phyloP scores from a whole-genome alignment of 2,329 filamentous ascomycete genomes.

The Scorias spongiosa region DNA sequence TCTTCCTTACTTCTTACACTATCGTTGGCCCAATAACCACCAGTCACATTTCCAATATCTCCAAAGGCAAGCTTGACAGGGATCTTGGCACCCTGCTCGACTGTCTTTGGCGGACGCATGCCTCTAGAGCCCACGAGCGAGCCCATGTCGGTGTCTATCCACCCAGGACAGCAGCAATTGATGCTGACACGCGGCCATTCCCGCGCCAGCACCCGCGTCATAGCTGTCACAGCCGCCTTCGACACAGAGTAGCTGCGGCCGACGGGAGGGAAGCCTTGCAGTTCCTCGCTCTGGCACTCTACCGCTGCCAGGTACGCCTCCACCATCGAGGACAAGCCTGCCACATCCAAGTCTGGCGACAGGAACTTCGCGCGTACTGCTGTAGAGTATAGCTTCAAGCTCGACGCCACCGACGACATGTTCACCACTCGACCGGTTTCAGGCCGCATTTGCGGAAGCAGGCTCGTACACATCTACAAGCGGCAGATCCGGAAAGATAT shows the following conservation, averaged over 20 bases:
- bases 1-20: conserved; percentile 16
- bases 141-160: conserved; percentile 25
- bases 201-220: conserved; percentile 18
- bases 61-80: conserved; percentile 21
- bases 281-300: neutral
- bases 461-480: conserved; percentile 5
- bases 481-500: conserved; percentile 4
- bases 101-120: conserved; percentile 17
- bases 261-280: conserved; percentile 12
- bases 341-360: conserved; percentile 5
- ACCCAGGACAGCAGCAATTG: conserved; percentile 25
- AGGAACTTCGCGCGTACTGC: conserved; percentile 14
- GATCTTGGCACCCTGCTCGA: conserved; percentile 22
- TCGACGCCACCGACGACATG: conserved; percentile 19
- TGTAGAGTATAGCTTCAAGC: conserved; percentile 15
- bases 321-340: conserved; percentile 8
- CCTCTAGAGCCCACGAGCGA: conserved; percentile 11
- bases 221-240: conserved; percentile 21
- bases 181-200: conserved; percentile 16
- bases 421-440: conserved; percentile 21
- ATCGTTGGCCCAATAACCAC: conserved; percentile 23
- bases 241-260: conserved; percentile 19
- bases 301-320: conserved; percentile 13
- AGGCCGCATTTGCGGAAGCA: conserved; percentile 15
- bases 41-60: conserved; percentile 19